These are phyloP conservation scores for Talaromyces sp. DNA, from an alignment of 2,329 filamentous ascomycete genomes.

Conservation along the genomic window DNA sequence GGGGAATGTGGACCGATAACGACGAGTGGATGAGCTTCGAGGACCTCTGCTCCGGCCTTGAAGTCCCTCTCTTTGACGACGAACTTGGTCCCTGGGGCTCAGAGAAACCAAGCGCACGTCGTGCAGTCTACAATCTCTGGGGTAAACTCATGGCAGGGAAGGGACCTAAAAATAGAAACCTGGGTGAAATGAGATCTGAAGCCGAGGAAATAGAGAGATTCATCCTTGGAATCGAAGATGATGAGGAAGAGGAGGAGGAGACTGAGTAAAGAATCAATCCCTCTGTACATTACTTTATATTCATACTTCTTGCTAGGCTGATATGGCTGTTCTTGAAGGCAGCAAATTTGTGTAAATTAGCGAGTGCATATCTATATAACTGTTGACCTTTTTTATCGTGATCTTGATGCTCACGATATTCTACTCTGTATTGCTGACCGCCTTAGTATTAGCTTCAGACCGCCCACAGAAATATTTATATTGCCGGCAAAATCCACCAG, in stretches of 20 bases:
- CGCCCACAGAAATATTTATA: constrained; percentile 1
- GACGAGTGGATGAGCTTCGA: constrained; percentile 49
- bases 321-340: background rate
- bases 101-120: constrained; percentile 31
- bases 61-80: constrained; percentile 49
- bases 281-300: constrained; percentile 1
- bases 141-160: constrained; percentile 38
- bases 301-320: background rate
- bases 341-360: constrained; percentile 1
- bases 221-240: constrained; percentile 17
- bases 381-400: background rate
- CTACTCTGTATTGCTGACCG: background rate
- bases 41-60: constrained; percentile 47
- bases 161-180: constrained; percentile 22
- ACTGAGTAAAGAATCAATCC: background rate
- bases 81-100: constrained; percentile 41
- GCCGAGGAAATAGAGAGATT: constrained; percentile 17
- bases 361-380: background rate
- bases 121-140: constrained; percentile 39
- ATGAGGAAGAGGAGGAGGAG: constrained; percentile 14
- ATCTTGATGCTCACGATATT: background rate
- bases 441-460: constrained; percentile 1
- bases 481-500: constrained; percentile 10
- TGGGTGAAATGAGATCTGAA: constrained; percentile 17
- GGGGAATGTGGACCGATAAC: constrained; percentile 54